Evolutionary conservation across 805 yeast genomes (phyloP), one percentile per base, ranked within the genome.

Genomic region (Kazachstania martiniae): DNA sequence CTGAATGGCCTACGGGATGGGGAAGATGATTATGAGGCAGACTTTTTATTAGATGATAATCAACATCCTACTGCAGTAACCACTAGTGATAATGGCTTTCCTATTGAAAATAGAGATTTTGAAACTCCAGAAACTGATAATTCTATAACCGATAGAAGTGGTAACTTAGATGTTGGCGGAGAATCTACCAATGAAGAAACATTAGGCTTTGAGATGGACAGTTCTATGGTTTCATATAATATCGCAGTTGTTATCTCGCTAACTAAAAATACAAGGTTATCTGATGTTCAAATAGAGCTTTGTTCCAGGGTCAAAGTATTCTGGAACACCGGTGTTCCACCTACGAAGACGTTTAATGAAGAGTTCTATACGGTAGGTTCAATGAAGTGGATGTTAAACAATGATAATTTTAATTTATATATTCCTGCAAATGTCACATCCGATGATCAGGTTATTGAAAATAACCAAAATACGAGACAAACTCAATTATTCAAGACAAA

Each of bases 241-340:
- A 61, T 73, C 40, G 79, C 73, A 0, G 60, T 73, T 2, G 57
- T 72, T 4, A 41, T 72, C 1, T 68, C 71, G 32, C 42, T 71
- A 1, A 46, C 53, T 16, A 65, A 61, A 31, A 66, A 63, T 23
- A 57, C 63, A 2, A 34, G 53, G 2, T 46, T 67, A 3, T 54
- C 62, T 16, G 57, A 54, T 24, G 45, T 72, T 21, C 53, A 54
- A 25, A 43, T 68, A 9, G 67, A 64, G 31, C 56, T 74, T 32
- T 61, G 56, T 34, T 63, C 74, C 2, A 38, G 53, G 4, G 62
- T 66, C 5, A 58, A 62, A 32, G 59, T 70, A 3, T 51, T 63
- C 35, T 74, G 80, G 80, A 72, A 72, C 4, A 57, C 62, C 23
- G 72, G 71, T 8, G 70, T 72, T 12, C 71, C 72, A 1, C 66